phyloP scores from a whole-genome alignment of 805 yeast species.

The Wickerhamomyces rabaulensis region DNA sequence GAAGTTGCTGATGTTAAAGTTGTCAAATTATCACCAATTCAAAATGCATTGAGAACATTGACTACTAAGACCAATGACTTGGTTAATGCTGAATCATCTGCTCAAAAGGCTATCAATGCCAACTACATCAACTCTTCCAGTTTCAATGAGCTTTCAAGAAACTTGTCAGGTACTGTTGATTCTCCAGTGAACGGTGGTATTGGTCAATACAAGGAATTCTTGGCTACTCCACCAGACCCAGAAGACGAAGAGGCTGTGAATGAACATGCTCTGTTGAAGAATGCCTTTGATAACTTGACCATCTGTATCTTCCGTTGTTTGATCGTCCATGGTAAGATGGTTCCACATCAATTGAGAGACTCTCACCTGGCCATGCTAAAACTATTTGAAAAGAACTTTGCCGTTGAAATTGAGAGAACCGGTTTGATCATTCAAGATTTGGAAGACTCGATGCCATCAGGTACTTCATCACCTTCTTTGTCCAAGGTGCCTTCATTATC shows the following conservation, averaged over 20 bases:
- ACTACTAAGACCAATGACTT: conserved; percentile 67
- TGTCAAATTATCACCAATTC: conserved; percentile 71
- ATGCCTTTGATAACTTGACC: conserved; percentile 64
- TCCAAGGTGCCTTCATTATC: conserved; percentile 16
- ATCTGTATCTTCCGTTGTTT: conserved; percentile 61
- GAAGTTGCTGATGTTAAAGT: conserved; percentile 50
- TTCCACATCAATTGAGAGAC: conserved; percentile 48
- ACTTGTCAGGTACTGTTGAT: conserved; percentile 79
- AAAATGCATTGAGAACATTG: conserved; percentile 71
- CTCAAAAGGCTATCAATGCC: conserved; percentile 46
- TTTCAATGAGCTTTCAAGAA: conserved; percentile 63
- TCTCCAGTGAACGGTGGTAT: conserved; percentile 94
- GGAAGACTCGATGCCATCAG: conserved; percentile 14
- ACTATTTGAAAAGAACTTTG: conserved; percentile 63
- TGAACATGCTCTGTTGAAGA: conserved; percentile 25
- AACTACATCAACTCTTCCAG: conserved; percentile 42
- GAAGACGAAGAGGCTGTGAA: conserved; percentile 21
- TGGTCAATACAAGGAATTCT: conserved; percentile 71
- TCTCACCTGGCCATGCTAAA: conserved; percentile 64
- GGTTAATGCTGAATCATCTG: conserved; percentile 58
- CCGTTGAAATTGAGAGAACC: conserved; percentile 48
- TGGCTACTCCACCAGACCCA: conserved; percentile 33
- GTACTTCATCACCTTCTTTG: conserved; percentile 9
- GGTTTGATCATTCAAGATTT: conserved; percentile 24
- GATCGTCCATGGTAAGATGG: conserved; percentile 59